Evolutionary conservation across 2,329 filamentous ascomycete species (phyloP), one percentile per base, ranked within the genome.

Genomic region (Cucurbitaria berberidis): DNA sequence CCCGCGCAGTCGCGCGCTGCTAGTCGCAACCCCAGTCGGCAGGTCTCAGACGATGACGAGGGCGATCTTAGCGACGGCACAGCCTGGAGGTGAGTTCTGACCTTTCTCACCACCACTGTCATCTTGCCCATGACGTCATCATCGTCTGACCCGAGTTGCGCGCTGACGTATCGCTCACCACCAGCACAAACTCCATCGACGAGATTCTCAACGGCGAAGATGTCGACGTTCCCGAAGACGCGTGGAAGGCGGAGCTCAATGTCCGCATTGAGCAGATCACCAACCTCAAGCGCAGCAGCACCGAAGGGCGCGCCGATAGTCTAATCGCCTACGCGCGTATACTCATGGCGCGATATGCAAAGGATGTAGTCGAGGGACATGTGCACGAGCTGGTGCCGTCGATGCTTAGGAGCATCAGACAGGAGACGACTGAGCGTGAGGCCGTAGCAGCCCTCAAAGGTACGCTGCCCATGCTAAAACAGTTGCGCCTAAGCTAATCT

Each of bases 271-370:
- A 88, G 42, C 86, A 89, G 62, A 84, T 96, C 24, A 81, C 88
- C 48, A 86, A 90, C 63, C 87, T 90, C 65, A 96, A 96, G 80
- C 86, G 88, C 60, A 91, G 88, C 74, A 91, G 87, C 60, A 84
- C 82, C 21, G 84, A 89, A 57, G 85, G 86, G 19, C 85, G 91
- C 46, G 88, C 91, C 65, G 80, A 84, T 35, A 83, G 82, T 26
- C 77, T 92, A 43, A 78, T 78, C 39, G 80, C 80, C 1, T 91
- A 88, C 70, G 81, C 83, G 35, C 83, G 87, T 45, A 80, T 90
- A 18, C 74, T 93, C 45, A 89, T 88, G 57, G 82, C 84, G 40
- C 86, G 89, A 64, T 91, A 84, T 69, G 84, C 87, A 47, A 80
- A 85, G 59, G 82, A 86, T 46, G 78, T 88, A 62, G 80, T 92